Evolutionary conservation across 345 rosid species (phyloP).

Genomic region (Pugionium cornutum): DNA sequence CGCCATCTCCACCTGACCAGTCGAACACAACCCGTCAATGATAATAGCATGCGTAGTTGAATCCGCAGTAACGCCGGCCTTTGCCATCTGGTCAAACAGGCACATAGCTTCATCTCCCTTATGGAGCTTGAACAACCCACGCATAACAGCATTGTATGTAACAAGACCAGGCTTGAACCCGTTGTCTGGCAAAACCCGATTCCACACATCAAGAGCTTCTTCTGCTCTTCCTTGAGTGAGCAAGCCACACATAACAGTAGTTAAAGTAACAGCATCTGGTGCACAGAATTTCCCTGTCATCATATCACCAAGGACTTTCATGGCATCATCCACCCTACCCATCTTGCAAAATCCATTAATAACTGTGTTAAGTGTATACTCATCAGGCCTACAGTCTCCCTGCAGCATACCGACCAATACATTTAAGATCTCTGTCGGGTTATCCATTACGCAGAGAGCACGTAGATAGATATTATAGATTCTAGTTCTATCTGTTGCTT

Average conservation of each 20-base stretch:
- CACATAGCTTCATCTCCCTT: slow-evolving; percentile 57
- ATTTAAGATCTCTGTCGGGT: slow-evolving; percentile 68
- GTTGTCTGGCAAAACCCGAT: slow-evolving; percentile 50
- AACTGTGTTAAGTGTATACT: slow-evolving; percentile 76
- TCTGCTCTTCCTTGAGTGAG: slow-evolving; percentile 56
- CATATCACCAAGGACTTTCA: slow-evolving; percentile 75
- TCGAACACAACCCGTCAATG: slow-evolving; percentile 58
- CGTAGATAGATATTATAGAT: slow-evolving; percentile 71
- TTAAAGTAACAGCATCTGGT: slow-evolving; percentile 76
- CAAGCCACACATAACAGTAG: slow-evolving; percentile 64
- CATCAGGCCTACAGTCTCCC: slow-evolving; percentile 62
- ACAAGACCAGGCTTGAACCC: slow-evolving; percentile 59
- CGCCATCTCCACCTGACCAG: slow-evolving; percentile 54
- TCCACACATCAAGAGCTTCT: slow-evolving; percentile 52
- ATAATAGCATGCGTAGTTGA: slow-evolving; percentile 47
- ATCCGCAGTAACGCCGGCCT: slow-evolving; percentile 50
- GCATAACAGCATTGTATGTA: slow-evolving; percentile 67
- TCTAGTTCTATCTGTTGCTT: slow-evolving; percentile 57
- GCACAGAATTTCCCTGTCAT: slow-evolving; percentile 64
- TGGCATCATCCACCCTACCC: slow-evolving; percentile 66
- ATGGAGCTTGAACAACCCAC: slow-evolving; percentile 55
- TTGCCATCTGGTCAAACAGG: slow-evolving; percentile 53
- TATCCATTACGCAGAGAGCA: slow-evolving; percentile 61
- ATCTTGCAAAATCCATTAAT: slow-evolving; percentile 80
- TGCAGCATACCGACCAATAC: slow-evolving; percentile 77